A percentile compares a stretch with the other conserved stretches of the same genome.
phyloP scores from a whole-genome alignment of 2,329 filamentous ascomycete genomes.

The Atkinsonella hypoxylon region DNA sequence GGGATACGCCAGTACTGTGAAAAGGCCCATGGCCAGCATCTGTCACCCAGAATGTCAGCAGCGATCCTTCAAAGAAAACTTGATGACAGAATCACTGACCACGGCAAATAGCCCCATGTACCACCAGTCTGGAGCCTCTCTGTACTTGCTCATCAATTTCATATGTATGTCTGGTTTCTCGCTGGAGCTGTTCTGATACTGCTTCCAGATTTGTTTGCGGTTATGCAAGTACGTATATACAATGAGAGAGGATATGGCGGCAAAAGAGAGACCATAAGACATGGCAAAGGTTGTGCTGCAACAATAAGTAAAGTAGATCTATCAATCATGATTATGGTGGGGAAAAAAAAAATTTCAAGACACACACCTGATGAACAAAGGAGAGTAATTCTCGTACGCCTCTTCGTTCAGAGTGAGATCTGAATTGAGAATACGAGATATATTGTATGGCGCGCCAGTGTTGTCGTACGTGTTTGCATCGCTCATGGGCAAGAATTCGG shows the following conservation, averaged over 20 bases:
- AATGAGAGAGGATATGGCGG: slow-evolving; percentile 56
- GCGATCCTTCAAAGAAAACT: neutral
- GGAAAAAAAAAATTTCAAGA: neutral
- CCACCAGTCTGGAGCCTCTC: slow-evolving; percentile 53
- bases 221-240: slow-evolving; percentile 57
- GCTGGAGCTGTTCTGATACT: slow-evolving; percentile 44
- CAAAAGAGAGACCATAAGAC: slow-evolving; percentile 60
- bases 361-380: slow-evolving; percentile 46
- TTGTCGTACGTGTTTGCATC: slow-evolving; percentile 63
- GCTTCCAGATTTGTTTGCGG: slow-evolving; percentile 51
- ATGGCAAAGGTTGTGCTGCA: slow-evolving; percentile 57
- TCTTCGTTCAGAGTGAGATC: slow-evolving; percentile 50
- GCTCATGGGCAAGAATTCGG: slow-evolving; percentile 54
- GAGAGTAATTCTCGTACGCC: slow-evolving; percentile 56
- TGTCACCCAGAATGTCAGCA: slow-evolving; percentile 11
- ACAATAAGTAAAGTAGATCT: neutral
- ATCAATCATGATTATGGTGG: neutral
- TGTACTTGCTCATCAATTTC: slow-evolving; percentile 51
- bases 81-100: slow-evolving; percentile 24
- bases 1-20: slow-evolving; percentile 46
- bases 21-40: slow-evolving; percentile 42
- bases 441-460: slow-evolving; percentile 51
- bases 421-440: slow-evolving; percentile 46
- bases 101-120: slow-evolving; percentile 45
- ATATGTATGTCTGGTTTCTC: slow-evolving; percentile 54